Conservation (phyloP, 495 filamentous ascomycete genomes). For the Clavariopsis aquatica region DNA sequence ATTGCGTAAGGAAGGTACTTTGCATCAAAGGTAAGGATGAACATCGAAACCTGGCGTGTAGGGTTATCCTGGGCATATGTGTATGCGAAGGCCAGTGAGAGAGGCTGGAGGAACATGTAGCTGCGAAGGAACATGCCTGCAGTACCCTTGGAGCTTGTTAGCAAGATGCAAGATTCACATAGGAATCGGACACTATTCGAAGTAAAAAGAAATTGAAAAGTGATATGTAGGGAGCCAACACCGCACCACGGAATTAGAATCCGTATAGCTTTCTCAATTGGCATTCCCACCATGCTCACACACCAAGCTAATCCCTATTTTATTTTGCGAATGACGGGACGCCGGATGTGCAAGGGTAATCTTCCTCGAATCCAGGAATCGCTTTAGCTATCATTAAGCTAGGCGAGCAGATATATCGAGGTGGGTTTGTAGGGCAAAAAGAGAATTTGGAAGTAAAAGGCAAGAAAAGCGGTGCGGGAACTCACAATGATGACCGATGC, state of each 20-base stretch:
- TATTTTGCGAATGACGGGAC: conserved; percentile 77
- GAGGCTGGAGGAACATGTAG: conserved; percentile 60
- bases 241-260: conserved; percentile 67
- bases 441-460: conserved; percentile 18
- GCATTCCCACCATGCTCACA: conserved; percentile 88
- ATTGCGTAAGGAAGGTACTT: conserved; percentile 75
- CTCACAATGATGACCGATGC: conserved; percentile 63
- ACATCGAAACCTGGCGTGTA: conserved; percentile 66
- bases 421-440: conserved; percentile 57
- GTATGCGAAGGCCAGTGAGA: conserved; percentile 77
- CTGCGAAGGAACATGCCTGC: conserved; percentile 55
- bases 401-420: conserved; percentile 87
- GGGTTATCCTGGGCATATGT: conserved; percentile 81
- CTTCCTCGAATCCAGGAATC: conserved; percentile 99
- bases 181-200: too few relatives aligned
- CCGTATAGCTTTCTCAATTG: conserved; percentile 77
- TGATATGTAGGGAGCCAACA: conserved; percentile 87
- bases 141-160: conserved; percentile 53
- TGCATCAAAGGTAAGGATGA: conserved; percentile 74
- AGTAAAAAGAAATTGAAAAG: not conserved
- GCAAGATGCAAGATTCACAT: too few relatives aligned
- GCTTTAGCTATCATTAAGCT: conserved; percentile 78
- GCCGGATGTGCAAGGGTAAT: conserved; percentile 78
- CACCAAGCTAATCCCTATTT: conserved; percentile 64
- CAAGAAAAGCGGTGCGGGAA: conserved; percentile 29